A percentile compares a stretch with the other conserved stretches of the same genome.
Conservation (phyloP, 2,329 filamentous ascomycete species). For the Thielaviopsis ethacetica region DNA sequence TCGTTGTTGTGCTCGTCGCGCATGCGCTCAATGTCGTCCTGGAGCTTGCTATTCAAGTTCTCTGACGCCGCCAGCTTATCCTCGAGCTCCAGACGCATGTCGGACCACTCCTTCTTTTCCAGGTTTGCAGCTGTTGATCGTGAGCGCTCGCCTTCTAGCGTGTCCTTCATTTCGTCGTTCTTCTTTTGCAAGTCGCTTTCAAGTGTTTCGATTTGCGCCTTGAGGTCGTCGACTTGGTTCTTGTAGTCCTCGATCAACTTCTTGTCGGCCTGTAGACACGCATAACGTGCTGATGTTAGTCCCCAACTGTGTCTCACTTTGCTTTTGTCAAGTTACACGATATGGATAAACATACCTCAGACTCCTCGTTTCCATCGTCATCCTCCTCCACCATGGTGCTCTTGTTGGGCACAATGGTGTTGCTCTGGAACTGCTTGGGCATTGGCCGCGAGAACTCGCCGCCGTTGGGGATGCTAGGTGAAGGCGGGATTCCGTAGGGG, state of each 20-base stretch:
- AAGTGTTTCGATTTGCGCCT: constrained; percentile 58
- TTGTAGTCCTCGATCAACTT: constrained; percentile 38
- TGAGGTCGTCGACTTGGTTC: constrained; percentile 62
- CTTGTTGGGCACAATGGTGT: constrained; percentile 94
- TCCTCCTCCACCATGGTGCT: constrained; percentile 96
- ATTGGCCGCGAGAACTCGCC: constrained; percentile 60
- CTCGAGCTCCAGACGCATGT: constrained; percentile 51
- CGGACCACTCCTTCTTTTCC: constrained; percentile 57
- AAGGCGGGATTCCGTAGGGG: constrained; percentile 39
- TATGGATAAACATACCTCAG: constrained; percentile 23
- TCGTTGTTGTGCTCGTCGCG: constrained; percentile 50
- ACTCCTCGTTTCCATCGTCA: constrained; percentile 40
- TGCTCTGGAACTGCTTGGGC: constrained; percentile 82
- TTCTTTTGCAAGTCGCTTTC: constrained; percentile 54
- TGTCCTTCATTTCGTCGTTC: constrained; percentile 49
- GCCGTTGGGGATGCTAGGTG: constrained; percentile 35
- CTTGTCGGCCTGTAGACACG: constrained; percentile 2
- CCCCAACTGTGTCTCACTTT: not conserved
- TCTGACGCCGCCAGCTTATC: constrained; percentile 58
- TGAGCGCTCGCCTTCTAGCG: constrained; percentile 42
- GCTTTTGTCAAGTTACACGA: not conserved
- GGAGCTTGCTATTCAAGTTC: constrained; percentile 61
- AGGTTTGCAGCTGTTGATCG: constrained; percentile 32
- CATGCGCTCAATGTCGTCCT: constrained; percentile 60
- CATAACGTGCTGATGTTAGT: not conserved